Base-by-base conservation (phyloP, 805 yeast species). In the Dipodascus geniculatus region DNA sequence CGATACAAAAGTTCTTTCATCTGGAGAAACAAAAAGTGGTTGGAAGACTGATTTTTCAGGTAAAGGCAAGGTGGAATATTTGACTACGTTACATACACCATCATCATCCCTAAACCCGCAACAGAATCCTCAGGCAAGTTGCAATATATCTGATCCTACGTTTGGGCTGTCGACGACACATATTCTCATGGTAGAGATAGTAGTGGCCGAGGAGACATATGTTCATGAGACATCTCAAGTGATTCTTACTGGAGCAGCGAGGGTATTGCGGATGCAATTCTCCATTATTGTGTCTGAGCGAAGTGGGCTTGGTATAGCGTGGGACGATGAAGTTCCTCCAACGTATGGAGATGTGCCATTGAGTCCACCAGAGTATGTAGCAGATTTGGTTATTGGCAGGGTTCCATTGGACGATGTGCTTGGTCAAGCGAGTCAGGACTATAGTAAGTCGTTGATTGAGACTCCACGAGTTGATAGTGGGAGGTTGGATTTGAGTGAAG, bases 251-350 rank as follows among this genome's bases (percentile, higher is more conserved):
- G 99, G 99, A 16, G 87, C 95, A 2, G 99, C 99, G 0, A 74
- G 99, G 50, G 95, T 93, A 1, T 72, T 93, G 56, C 73, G 98
- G 58, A 93, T 93, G 97, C 96, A 90, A 67, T 91, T 93, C 70
- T 83, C 85, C 59, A 62, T 91, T n/a, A 73, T 74, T 2, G 69
- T 93, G 22, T 85, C 96, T 1, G 98, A 90, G 65, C 75, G 98
- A 56, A 84, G 96, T 0, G 99, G 99, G 0, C 74, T 93, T 47
- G 99, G 99, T 2, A 87, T 93, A 28, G 85, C 97, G 0, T 93
- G 99, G 98, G 97, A 91, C 68, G 97, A 91, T 65, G 99, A 93
- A 68, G 98, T 95, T 17, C 99, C 99, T 1, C 99, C 99, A 1
- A 85, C 89, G 20, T 93, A 93, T 63, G 87, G 81, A 53, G 91